Evolutionary conservation across 2,329 filamentous ascomycete genomes (phyloP), one percentile per base, ranked within the genome.

Genomic region (Colletotrichum tropicale): DNA sequence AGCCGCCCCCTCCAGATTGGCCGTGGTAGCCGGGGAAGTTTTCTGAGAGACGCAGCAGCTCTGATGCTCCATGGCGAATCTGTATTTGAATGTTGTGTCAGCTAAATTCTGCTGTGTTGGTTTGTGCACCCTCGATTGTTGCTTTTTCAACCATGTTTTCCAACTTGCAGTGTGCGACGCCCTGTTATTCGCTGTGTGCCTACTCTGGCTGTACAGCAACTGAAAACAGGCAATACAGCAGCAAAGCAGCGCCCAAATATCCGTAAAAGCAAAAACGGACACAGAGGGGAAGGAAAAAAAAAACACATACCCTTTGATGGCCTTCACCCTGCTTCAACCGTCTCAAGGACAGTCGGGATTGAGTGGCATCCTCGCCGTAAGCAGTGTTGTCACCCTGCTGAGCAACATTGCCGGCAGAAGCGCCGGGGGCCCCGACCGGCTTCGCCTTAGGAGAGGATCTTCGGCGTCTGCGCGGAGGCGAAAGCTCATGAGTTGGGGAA

Each of bases 301-400:
- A 38, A 2, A 10, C 9, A n/a, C 43, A 13, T 21, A 52, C 43
- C 43, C n/a, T 21, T 21, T 52, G 10, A 52, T 52, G 43, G 43
- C 43, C 2, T 52, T 52, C 43, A 12, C 12, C 10, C 2, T 52
- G 43, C 43, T 52, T 52, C 43, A 52, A 3, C 0, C 43, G 43
- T 52, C 6, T 52, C 43, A 52, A 3, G 0, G 43, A 52, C n/a
- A 52, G 0, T 52, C n/a, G 43, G 43, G 38, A 6, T 12, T 10
- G 5, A 6, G 4, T 52, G 2, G 10, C 2, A 13, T 5, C 2
- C n/a, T 13, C 43, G 43, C n/a, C n/a, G 0, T 52, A 2, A 8
- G 43, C 43, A 7, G n/a, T 43, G 36, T 6, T 3, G 34, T 34
- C 1, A 6, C n/a, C 5, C n/a, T 21, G 43, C 43, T 48, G 0